A percentile compares a stretch with the other conserved stretches of the same genome.
phyloP scores from a whole-genome alignment of 2,329 filamentous ascomycete genomes.

The Dactylonectria estremocensis region DNA sequence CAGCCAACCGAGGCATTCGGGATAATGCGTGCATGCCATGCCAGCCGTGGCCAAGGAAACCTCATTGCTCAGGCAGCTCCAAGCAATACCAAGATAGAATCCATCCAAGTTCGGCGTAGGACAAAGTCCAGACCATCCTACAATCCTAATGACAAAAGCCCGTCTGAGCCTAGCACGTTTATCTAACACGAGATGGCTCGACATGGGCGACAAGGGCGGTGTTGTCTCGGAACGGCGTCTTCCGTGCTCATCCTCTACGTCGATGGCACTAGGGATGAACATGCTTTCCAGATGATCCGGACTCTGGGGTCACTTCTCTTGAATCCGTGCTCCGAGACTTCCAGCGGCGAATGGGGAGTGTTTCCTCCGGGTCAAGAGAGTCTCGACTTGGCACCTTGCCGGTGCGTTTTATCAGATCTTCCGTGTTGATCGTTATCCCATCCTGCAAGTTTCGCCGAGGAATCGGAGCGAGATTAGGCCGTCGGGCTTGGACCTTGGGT shows the following conservation, averaged over 20 bases:
- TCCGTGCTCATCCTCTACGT: background rate
- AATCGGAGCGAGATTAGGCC: background rate
- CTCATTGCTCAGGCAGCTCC: background rate
- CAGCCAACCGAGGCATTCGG: background rate
- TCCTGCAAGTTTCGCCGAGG: background rate
- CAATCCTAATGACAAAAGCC: background rate
- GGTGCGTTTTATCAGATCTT: background rate
- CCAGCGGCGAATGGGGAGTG: background rate
- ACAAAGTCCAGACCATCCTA: background rate
- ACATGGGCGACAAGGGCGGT: background rate
- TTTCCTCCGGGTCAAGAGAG: background rate
- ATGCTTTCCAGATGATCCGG: constrained; percentile 4
- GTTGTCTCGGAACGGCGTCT: constrained; percentile 6
- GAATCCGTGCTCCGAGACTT: background rate
- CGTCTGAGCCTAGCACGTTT: background rate
- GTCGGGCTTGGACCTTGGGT: background rate
- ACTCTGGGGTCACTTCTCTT: background rate
- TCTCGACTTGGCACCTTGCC: no score
- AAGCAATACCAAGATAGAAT: background rate
- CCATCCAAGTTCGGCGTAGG: background rate
- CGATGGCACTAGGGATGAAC: background rate
- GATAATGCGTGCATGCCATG: background rate
- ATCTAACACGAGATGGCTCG: background rate
- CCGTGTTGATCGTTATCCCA: background rate
- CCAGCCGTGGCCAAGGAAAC: background rate